Base-by-base conservation (phyloP, 1,284 basidiomycete species). In the Ustilago curta region DNA sequence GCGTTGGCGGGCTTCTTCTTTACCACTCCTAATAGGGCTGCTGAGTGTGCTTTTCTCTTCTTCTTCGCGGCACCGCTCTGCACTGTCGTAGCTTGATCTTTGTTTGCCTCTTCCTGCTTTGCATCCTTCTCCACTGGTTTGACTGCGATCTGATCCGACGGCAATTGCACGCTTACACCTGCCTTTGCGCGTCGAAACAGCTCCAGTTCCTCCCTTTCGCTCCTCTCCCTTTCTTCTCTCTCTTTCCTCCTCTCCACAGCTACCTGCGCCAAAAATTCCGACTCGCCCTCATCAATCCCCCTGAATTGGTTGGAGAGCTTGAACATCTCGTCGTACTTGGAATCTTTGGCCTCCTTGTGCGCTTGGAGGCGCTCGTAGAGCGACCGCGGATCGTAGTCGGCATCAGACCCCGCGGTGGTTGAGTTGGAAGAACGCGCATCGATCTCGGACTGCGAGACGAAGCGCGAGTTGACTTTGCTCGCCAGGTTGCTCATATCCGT, bases 271-370 rank as follows among this genome's bases (percentile, higher is more conserved):
- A 84, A 61, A 27, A 84, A 84, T 8, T 62, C 68, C 8, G 61
- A 59, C 58, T 84, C 83, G 14, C 49, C 71, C 39, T 83, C 81
- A 51, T 84, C 82, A 19, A 84, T 72, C 0, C 83, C 83, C 0
- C 83, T 59, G 44, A 82, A 84, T 58, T 83, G 82, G 29, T 83
- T 83, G 1, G 71, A 66, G n/a, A 82, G 70, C 43, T 79, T 79
- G 52, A 59, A 72, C 70, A 65, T 71, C n/a, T 80, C 82, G 19
- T 83, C 82, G 31, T 70, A 61, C 31, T 70, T 57, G 11, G 78
- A 81, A 43, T 82, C 73, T 49, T 84, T 84, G 3, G 68, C 77
- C 39, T 83, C 62, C 51, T 74, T 77, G 12, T 82, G 60, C 29
- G 77, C 71, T 31, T 83, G 66, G 0, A 84, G 55, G 9, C 69